A percentile compares a stretch with the other conserved stretches of the same genome.
These are phyloP conservation scores for Trichoderma pleuroti DNA, from an alignment of 2,329 filamentous ascomycete species.

Conservation along the genomic window DNA sequence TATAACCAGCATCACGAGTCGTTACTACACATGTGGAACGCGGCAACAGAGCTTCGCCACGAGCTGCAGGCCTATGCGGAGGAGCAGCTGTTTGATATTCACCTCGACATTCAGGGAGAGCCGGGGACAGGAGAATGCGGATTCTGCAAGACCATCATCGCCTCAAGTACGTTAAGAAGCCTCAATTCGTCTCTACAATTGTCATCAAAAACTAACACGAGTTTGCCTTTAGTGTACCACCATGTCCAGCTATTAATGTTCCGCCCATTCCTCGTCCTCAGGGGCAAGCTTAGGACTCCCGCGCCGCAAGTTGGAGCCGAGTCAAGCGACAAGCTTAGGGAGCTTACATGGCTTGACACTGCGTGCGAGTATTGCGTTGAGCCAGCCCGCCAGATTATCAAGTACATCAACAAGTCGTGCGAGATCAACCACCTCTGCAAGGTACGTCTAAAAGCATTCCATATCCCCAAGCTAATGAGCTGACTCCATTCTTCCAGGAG, in stretches of 20 bases:
- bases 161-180: background rate
- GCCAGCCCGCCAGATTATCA: slow-evolving; percentile 8
- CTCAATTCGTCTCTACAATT: background rate
- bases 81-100: background rate
- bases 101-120: slow-evolving; percentile 1
- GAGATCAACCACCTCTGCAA: slow-evolving; percentile 9
- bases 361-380: slow-evolving; percentile 10
- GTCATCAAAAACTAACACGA: background rate
- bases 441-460: background rate
- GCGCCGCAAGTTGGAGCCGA: background rate
- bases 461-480: background rate
- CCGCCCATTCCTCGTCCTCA: slow-evolving; percentile 3
- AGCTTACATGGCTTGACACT: slow-evolving; percentile 10
- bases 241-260: slow-evolving; percentile 8
- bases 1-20: slow-evolving; percentile 15
- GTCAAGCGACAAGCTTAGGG: slow-evolving; percentile 5
- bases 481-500: background rate
- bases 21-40: slow-evolving; percentile 15
- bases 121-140: slow-evolving; percentile 7
- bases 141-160: slow-evolving; percentile 13
- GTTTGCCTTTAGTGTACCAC: background rate
- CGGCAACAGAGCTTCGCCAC: slow-evolving; percentile 3
- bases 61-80: slow-evolving; percentile 6
- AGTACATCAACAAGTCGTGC: slow-evolving; percentile 11
- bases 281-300: background rate